Conservation (phyloP, 116 monocot species). For the Thalassia testudinum region DNA sequence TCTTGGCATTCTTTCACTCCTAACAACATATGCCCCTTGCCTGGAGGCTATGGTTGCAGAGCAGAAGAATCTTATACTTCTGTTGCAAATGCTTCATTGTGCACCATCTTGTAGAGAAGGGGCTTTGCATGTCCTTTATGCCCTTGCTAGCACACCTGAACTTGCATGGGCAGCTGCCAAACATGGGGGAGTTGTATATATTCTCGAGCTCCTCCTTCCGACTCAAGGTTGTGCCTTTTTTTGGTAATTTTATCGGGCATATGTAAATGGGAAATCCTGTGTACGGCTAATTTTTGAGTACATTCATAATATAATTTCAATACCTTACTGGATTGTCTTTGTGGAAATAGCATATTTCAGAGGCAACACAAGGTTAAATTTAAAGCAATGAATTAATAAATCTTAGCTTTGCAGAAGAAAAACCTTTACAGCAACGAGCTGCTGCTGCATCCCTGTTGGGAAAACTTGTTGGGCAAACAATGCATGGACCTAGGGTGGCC, state of each 20-base stretch:
- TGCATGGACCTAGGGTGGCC: constrained; percentile 97
- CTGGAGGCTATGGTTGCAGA: constrained; percentile 96
- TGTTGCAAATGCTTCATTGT: constrained; percentile 77
- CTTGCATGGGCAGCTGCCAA: constrained; percentile 98
- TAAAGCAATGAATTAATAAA: neutral
- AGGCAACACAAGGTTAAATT: too few relatives aligned
- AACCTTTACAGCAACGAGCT: constrained; percentile 83
- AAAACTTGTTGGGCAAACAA: constrained; percentile 89
- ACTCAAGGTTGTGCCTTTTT: constrained; percentile 38
- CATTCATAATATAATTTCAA: too few relatives aligned
- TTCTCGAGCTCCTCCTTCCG: constrained; percentile 93
- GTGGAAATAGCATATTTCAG: too few relatives aligned
- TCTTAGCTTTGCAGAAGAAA: constrained; percentile 58
- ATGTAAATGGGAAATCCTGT: too few relatives aligned
- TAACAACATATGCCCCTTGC: constrained; percentile 88
- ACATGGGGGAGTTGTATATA: constrained; percentile 95
- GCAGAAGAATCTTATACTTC: constrained; percentile 61
- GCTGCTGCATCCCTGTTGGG: constrained; percentile 92
- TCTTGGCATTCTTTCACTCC: constrained; percentile 56
- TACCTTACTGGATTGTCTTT: too few relatives aligned
- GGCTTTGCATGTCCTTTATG: constrained; percentile 83
- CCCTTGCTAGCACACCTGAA: constrained; percentile 81
- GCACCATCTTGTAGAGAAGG: constrained; percentile 80
- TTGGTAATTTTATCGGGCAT: too few relatives aligned
- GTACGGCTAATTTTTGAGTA: too few relatives aligned